Evolutionary conservation across 2,329 filamentous ascomycete species (phyloP), one percentile per base, ranked within the genome.

Genomic region (Atkinsonella texensis): DNA sequence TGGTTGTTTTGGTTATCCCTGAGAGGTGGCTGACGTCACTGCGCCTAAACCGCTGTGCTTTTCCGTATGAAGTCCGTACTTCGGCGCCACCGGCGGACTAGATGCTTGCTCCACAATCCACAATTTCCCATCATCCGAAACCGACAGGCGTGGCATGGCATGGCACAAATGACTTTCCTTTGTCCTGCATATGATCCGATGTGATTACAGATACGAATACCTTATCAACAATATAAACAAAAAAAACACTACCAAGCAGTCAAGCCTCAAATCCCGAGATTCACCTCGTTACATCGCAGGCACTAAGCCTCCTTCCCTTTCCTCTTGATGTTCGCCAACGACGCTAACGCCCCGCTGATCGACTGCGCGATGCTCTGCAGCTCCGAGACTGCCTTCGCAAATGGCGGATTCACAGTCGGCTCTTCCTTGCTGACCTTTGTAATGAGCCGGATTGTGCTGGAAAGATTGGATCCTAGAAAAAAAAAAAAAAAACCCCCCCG

Each of bases 351-450:
- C 17, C 46, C 46, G 15, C 32, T 28, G 12, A 47, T 15, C 31
- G 46, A 20, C 46, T 23, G 46, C 46, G 15, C 18, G 12, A 47
- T 47, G 11, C n/a, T 9, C 31, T 47, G 32, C 45, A 47, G 10
- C 33, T 20, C 33, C 28, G 3, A 3, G 15, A 47, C 38, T 9
- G 45, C 35, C 12, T 47, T 18, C n/a, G 15, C 13, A 17, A 47
- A 47, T 31, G 45, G 45, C 28, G 45, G 45, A 18, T 47, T 47
- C 45, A 47, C 45, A 4, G 13, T n/a, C 33, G 45, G 45, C 18
- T 47, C 45, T 18, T 47, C 45, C 45, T 47, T 10, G 45, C 45
- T 47, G 6, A 40, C 50, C 44, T 48, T 10, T 12, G 44, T 43
- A 3, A 20, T 47, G 13, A 47, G 32, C 45, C 20, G 45, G 31